Percentiles rank a stretch among this genome's conserved stretches.
Evolutionary conservation across 345 rosid species (phyloP).

Genomic region (Limnanthes douglasii): DNA sequence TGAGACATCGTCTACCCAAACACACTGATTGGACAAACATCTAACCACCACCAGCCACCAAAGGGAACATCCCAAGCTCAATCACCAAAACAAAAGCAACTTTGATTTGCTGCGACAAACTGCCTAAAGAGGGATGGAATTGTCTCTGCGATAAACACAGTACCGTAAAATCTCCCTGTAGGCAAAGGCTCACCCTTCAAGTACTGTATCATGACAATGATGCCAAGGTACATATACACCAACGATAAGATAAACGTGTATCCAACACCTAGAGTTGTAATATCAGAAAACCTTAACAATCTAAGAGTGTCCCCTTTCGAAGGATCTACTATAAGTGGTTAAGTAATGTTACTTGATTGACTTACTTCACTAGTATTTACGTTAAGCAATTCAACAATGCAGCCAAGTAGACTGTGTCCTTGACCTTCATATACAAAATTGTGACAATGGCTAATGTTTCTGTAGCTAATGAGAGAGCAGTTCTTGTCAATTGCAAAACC

Average conservation of each 20-base stretch:
- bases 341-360: constrained; percentile 44
- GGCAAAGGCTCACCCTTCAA: constrained; percentile 96
- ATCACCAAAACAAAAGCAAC: too few species aligned
- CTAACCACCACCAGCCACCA: too few species aligned
- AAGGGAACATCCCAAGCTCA: too few species aligned
- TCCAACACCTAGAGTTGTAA: constrained; percentile 88
- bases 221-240: constrained; percentile 68
- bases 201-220: constrained; percentile 72
- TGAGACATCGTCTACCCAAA: too few species aligned
- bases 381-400: constrained; percentile 45
- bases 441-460: constrained; percentile 55
- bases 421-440: constrained; percentile 60
- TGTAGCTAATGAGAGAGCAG: constrained; percentile 60
- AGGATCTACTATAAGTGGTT: constrained; percentile 37
- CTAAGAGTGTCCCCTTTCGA: constrained; percentile 46
- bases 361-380: constrained; percentile 43
- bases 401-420: constrained; percentile 35
- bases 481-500: constrained; percentile 39
- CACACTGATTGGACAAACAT: too few species aligned
- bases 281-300: constrained; percentile 81
- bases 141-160: too few species aligned
- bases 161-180: too few species aligned
- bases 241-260: constrained; percentile 62
- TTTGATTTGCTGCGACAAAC: too few species aligned
- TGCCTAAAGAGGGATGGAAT: too few species aligned